Evolutionary conservation across 2,329 filamentous ascomycete genomes (phyloP), one percentile per base, ranked within the genome.

Genomic region (Epichloe coenophiala): DNA sequence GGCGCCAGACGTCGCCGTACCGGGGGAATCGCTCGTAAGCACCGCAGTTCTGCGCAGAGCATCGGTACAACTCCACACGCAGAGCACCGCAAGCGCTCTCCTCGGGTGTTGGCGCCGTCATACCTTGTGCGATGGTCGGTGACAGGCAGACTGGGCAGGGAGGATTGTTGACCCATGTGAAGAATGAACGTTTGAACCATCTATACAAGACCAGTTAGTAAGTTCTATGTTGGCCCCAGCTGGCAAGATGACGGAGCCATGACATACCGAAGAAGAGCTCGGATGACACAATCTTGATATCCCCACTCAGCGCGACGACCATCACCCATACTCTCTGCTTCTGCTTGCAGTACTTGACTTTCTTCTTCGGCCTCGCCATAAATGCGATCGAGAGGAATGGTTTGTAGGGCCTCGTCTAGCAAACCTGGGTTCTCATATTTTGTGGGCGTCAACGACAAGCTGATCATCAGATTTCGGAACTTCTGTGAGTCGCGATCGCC

Each of bases 371-470:
- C 93, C 64, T 96, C 89, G 57, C 84, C 78, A 67, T 97, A 97
- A 59, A 98, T 88, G 58, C 88, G 81, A 63, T 96, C 88, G 33
- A 97, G 72, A 0, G 91, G 91, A 46, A 98, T 88, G 38, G 82
- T 81, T 54, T 86, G 81, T 17, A 98, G 72, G 4, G 91, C 93
- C 66, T 97, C 91, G 64, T 98, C 93, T 48, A 98, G 73, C 11
- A 97, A 72, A 37, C 93, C 93, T 0, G 93, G 91, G 66, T 98
- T 97, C 68, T 98, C 93, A 71, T 95, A 98, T 65, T 91, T 93
- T 19, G 84, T 86, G 17, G 93, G 93, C 44, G 89, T 95, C 53
- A 86, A 77, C 15, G 91, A 95, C 19, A 97, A 71, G 19, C 87
- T 88, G 57, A 94, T 78, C 43, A 97, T 77, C 54, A 94, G 78